phyloP scores from a whole-genome alignment of 2,329 filamentous ascomycete genomes.

The Colletotrichum paranaense region DNA sequence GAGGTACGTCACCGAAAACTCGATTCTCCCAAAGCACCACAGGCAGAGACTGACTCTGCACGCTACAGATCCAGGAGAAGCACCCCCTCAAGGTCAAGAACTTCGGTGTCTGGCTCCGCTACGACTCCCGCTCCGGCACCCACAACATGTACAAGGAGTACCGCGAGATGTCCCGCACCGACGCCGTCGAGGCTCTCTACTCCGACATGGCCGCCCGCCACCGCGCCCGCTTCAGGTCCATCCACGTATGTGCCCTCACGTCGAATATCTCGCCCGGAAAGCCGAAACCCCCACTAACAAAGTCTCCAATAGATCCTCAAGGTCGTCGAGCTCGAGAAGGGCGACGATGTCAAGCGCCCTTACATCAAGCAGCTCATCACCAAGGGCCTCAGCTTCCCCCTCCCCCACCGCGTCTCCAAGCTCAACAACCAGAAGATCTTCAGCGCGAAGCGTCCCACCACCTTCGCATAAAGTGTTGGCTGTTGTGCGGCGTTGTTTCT shows the following conservation, averaged over 20 bases:
- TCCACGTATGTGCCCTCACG: slow-evolving; percentile 80
- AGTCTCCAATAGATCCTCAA: slow-evolving; percentile 81
- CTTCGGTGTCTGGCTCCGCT: slow-evolving; percentile 99
- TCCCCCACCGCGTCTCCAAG: slow-evolving; percentile 94
- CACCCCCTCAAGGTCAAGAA: slow-evolving; percentile 99
- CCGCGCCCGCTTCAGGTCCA: slow-evolving; percentile 96
- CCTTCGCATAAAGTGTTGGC: slow-evolving; percentile 85
- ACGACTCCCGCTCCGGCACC: slow-evolving; percentile 99
- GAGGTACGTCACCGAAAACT: slow-evolving; percentile 72
- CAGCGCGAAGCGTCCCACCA: slow-evolving; percentile 91
- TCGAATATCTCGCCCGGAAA: too few species aligned
- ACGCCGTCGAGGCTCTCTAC: slow-evolving; percentile 97
- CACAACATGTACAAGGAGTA: slow-evolving; percentile 99
- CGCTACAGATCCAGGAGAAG: slow-evolving; percentile 88
- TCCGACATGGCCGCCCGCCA: slow-evolving; percentile 99
- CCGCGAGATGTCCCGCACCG: slow-evolving; percentile 96
- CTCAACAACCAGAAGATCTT: slow-evolving; percentile 89
- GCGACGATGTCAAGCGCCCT: slow-evolving; percentile 93
- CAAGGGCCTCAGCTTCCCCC: slow-evolving; percentile 98
- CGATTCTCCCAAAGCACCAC: background rate
- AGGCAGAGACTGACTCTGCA: background rate
- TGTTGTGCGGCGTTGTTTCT: slow-evolving; percentile 55
- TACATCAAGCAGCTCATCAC: slow-evolving; percentile 99
- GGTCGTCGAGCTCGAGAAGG: slow-evolving; percentile 97
- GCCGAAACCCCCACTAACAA: slow-evolving; percentile 8